These are phyloP conservation scores for Incumbomyces delicatus DNA, from an alignment of 2,329 filamentous ascomycete genomes.

Conservation along the genomic window DNA sequence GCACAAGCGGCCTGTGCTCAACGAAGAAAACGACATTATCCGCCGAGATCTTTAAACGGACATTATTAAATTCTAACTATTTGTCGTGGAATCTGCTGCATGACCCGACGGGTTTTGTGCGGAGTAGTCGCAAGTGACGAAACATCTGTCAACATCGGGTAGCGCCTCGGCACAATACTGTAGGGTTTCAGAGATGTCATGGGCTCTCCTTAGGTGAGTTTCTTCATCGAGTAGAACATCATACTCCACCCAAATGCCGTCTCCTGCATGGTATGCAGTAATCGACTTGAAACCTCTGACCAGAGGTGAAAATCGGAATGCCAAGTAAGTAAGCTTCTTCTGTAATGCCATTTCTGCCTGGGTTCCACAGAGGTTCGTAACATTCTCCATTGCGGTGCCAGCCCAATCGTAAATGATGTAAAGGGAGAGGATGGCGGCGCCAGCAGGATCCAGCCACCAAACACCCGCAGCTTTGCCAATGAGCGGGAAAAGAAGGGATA, in stretches of 20 bases:
- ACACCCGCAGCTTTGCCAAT: constrained; percentile 49
- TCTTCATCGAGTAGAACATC: constrained; percentile 49
- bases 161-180: constrained; percentile 47
- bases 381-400: constrained; percentile 50
- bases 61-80: background rate
- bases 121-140: constrained; percentile 41
- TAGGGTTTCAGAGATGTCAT: constrained; percentile 54
- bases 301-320: constrained; percentile 46
- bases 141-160: constrained; percentile 43
- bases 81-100: background rate
- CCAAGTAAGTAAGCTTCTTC: constrained; percentile 51
- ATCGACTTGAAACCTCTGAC: constrained; percentile 46
- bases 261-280: constrained; percentile 52
- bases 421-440: constrained; percentile 52
- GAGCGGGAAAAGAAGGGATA: constrained; percentile 53
- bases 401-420: constrained; percentile 64
- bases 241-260: constrained; percentile 54
- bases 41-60: no score
- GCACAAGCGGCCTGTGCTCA: no score
- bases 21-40: no score
- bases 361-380: constrained; percentile 50
- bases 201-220: constrained; percentile 42
- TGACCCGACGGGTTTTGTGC: background rate
- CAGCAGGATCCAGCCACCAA: constrained; percentile 59
- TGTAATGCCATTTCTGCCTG: constrained; percentile 43